phyloP scores from a whole-genome alignment of 2,329 filamentous ascomycete genomes.

The Zymoseptoria brevis region DNA sequence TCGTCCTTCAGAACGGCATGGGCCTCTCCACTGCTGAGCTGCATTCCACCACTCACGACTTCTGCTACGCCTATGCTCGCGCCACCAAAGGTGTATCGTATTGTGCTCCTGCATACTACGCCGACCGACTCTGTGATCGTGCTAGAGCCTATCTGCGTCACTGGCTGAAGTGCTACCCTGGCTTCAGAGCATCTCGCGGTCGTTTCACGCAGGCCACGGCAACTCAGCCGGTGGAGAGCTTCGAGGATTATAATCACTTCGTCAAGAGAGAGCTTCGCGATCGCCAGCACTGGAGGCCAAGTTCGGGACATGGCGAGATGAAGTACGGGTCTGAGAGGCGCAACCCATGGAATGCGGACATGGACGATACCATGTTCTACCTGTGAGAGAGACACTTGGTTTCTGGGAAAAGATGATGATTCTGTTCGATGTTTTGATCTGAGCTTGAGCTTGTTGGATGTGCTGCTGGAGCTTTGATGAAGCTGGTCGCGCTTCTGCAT shows the following conservation, averaged over 20 bases:
- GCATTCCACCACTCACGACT: conserved; percentile 22
- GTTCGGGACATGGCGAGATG: neutral
- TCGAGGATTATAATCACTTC: neutral
- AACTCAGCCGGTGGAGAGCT: neutral
- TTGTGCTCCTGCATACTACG: conserved; percentile 32
- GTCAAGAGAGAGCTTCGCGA: neutral
- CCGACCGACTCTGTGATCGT: conserved; percentile 34
- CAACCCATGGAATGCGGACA: neutral
- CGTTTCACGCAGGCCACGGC: neutral
- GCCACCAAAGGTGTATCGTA: conserved; percentile 30
- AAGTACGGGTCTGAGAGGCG: neutral
- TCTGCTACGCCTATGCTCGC: conserved; percentile 31
- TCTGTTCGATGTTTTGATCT: no score
- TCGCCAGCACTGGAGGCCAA: neutral
- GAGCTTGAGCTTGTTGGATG: no score
- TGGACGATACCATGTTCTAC: conserved; percentile 1
- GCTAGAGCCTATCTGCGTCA: conserved; percentile 24
- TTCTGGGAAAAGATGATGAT: no score
- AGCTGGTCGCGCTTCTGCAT: no score
- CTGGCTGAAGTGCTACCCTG: neutral
- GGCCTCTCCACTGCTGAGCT: conserved; percentile 14
- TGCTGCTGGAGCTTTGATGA: no score
- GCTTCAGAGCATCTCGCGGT: neutral
- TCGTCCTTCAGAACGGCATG: conserved; percentile 27
- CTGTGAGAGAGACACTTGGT: neutral